These are phyloP conservation scores for Boletus edulis DNA, from an alignment of 768 basidiomycete genomes.

Conservation along the genomic window DNA sequence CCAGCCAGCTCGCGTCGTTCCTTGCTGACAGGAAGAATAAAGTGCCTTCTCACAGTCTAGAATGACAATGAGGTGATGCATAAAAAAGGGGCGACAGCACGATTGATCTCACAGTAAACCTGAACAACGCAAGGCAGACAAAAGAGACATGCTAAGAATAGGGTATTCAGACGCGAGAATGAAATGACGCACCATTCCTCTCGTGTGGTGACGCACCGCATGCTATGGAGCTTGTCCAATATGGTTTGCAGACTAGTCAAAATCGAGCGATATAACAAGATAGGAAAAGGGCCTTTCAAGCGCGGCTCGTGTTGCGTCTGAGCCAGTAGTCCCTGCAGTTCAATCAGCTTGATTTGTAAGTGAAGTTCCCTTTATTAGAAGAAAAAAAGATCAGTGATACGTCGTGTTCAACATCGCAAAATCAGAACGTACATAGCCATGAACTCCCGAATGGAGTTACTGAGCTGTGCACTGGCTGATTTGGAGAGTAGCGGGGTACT, in stretches of 20 bases:
- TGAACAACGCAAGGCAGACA: slow-evolving; percentile 22
- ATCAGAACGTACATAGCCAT: slow-evolving; percentile 77
- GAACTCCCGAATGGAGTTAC: slow-evolving; percentile 74
- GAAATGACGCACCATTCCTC: slow-evolving; percentile 76
- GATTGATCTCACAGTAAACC: slow-evolving; percentile 63
- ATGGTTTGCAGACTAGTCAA: slow-evolving; percentile 82
- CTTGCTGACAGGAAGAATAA: slow-evolving; percentile 86
- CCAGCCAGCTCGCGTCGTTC: slow-evolving; percentile 94
- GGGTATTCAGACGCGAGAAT: neutral
- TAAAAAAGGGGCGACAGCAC: neutral
- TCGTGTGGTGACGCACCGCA: slow-evolving; percentile 94
- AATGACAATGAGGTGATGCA: neutral
- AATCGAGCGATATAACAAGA: slow-evolving; percentile 78
- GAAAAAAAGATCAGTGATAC: slow-evolving; percentile 2
- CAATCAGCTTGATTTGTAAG: slow-evolving; percentile 86
- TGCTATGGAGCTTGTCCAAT: slow-evolving; percentile 87
- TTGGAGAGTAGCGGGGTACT: slow-evolving; percentile 31
- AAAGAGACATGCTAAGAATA: slow-evolving; percentile 4
- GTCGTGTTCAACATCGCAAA: neutral
- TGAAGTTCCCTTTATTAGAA: slow-evolving; percentile 77
- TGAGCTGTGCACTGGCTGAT: slow-evolving; percentile 43
- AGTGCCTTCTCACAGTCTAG: slow-evolving; percentile 79
- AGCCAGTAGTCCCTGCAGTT: slow-evolving; percentile 78
- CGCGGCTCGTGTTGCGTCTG: slow-evolving; percentile 94
- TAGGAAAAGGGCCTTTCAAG: slow-evolving; percentile 93